A percentile compares a stretch with the other conserved stretches of the same genome.
These are phyloP conservation scores for Pythium phragmiticola DNA, from an alignment of 352 stramenopile genomes.

Conservation along the genomic window DNA sequence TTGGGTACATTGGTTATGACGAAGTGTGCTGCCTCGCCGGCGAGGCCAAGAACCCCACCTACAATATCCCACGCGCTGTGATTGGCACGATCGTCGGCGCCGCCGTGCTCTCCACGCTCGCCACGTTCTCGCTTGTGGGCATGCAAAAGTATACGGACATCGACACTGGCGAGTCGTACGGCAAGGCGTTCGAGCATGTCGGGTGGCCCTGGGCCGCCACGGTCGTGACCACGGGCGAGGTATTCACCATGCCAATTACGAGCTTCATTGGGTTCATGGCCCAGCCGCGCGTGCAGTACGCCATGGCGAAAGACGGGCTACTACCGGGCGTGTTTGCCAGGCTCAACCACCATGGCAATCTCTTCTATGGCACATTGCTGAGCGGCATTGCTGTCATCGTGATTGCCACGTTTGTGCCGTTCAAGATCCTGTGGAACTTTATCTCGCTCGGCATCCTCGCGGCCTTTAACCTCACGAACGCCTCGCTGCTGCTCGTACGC, in stretches of 20 bases:
- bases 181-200: constrained; percentile 66
- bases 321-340: constrained; percentile 84
- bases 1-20: constrained; percentile 96
- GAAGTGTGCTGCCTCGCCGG: constrained; percentile 94
- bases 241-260: constrained; percentile 95
- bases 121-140: constrained; percentile 90
- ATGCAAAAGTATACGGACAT: constrained; percentile 91
- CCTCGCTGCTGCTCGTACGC: constrained; percentile 72
- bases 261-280: constrained; percentile 94
- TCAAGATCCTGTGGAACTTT: constrained; percentile 87
- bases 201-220: constrained; percentile 73
- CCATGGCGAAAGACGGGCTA: constrained; percentile 93
- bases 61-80: constrained; percentile 88
- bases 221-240: constrained; percentile 88
- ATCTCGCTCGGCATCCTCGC: constrained; percentile 90
- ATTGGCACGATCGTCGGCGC: constrained; percentile 89
- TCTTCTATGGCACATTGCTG: constrained; percentile 69
- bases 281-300: constrained; percentile 90
- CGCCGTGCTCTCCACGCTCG: constrained; percentile 75
- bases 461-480: constrained; percentile 90
- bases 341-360: constrained; percentile 66
- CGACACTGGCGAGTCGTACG: constrained; percentile 62
- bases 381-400: constrained; percentile 47
- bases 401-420: constrained; percentile 79
- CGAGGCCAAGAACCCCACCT: constrained; percentile 82